Evolutionary conservation across 1,139 yeast species (phyloP).

Genomic region (Taphrina confusa): DNA sequence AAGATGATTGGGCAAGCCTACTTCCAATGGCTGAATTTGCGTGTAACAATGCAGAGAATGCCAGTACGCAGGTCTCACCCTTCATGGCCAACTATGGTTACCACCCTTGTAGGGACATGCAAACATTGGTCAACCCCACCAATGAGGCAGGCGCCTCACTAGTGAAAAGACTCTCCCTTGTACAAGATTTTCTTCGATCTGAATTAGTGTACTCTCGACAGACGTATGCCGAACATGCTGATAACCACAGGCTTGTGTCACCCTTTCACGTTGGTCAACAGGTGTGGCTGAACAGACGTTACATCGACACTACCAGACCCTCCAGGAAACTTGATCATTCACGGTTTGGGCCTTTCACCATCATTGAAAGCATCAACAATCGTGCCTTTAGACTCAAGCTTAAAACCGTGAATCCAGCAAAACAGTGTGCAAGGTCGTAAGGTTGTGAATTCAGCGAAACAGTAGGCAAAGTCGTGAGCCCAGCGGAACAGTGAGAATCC

Average conservation of each 20-base stretch:
- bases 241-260: neutral
- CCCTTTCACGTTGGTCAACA: neutral
- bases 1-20: slow-evolving; percentile 38
- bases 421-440: too few relatives aligned
- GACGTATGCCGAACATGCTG: neutral
- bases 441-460: too few relatives aligned
- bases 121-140: neutral
- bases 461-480: too few relatives aligned
- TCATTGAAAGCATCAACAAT: neutral
- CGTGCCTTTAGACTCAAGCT: too few relatives aligned
- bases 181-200: neutral
- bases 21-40: slow-evolving; percentile 40
- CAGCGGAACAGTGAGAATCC: too few relatives aligned
- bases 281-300: slow-evolving; percentile 14
- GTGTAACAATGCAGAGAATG: slow-evolving; percentile 36
- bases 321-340: slow-evolving; percentile 16
- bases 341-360: slow-evolving; percentile 16
- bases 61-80: slow-evolving; percentile 12
- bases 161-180: neutral
- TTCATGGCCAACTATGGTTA: slow-evolving; percentile 12
- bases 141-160: neutral
- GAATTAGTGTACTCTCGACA: neutral
- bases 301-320: slow-evolving; percentile 10
- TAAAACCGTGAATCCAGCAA: too few relatives aligned
- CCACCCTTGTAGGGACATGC: slow-evolving; percentile 8